phyloP scores from a whole-genome alignment of 768 basidiomycete genomes.

The Lanmaoa pseudosensibilis region DNA sequence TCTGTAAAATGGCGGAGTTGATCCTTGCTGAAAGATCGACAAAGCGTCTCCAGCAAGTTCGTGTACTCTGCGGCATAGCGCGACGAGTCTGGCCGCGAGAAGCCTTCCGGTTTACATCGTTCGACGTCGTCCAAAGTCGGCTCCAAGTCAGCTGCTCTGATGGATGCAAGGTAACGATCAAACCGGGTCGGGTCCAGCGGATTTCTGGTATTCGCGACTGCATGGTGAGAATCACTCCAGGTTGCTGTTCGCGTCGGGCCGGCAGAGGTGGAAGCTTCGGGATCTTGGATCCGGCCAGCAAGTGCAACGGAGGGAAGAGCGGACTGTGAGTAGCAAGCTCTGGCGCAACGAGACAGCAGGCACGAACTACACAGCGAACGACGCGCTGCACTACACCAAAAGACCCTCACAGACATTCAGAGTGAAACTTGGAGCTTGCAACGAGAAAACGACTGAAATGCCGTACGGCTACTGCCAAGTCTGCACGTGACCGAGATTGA shows the following conservation, averaged over 20 bases:
- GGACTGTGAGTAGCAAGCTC: constrained; percentile 28
- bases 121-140: constrained; percentile 65
- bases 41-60: constrained; percentile 50
- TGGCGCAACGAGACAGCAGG: constrained; percentile 14
- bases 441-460: not conserved
- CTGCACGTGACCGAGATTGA: constrained; percentile 18
- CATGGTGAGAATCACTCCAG: constrained; percentile 1
- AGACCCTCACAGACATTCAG: constrained; percentile 23
- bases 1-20: constrained; percentile 59
- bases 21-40: constrained; percentile 59
- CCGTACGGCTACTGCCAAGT: not conserved
- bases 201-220: constrained; percentile 18
- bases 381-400: constrained; percentile 16
- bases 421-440: not conserved
- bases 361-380: constrained; percentile 21
- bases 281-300: constrained; percentile 2
- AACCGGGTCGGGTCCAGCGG: constrained; percentile 47
- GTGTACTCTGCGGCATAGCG: constrained; percentile 56
- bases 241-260: not conserved
- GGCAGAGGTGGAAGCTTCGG: constrained; percentile 6
- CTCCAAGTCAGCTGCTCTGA: constrained; percentile 44
- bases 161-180: constrained; percentile 55
- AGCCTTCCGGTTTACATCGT: constrained; percentile 45
- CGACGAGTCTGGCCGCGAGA: constrained; percentile 40
- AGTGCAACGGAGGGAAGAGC: constrained; percentile 16